These are phyloP conservation scores for Spiraea crenata DNA, from an alignment of 331 rosid species.

Conservation along the genomic window DNA sequence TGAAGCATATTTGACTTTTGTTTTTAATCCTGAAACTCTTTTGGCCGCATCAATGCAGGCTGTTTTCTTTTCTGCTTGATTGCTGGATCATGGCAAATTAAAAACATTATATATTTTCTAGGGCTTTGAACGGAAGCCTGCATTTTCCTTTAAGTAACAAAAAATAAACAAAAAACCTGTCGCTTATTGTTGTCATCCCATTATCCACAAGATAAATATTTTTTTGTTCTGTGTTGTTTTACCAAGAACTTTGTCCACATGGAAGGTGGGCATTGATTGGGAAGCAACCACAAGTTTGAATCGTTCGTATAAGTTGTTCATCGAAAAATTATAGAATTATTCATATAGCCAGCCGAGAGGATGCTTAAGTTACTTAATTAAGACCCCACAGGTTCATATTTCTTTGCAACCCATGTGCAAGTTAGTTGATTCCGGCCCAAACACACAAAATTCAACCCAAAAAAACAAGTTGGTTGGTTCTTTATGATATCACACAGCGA, in stretches of 20 bases:
- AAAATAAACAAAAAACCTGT: neutral
- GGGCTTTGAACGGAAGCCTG: slow-evolving; percentile 17
- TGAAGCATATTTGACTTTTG: neutral
- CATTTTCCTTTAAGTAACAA: neutral
- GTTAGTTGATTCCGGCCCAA: neutral
- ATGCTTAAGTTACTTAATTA: neutral
- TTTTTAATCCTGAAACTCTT: neutral
- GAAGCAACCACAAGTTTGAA: neutral
- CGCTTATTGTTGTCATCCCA: neutral
- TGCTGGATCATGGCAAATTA: neutral
- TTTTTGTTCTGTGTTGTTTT: neutral
- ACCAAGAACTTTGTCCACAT: neutral
- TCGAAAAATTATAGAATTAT: no score
- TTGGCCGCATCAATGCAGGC: slow-evolving; percentile 3
- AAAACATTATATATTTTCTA: neutral
- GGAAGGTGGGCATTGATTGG: neutral
- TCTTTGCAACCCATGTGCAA: neutral
- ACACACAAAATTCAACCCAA: neutral
- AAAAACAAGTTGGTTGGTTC: neutral
- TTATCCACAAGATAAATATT: neutral
- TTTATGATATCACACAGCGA: no score
- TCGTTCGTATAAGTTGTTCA: no score
- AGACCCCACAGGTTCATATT: neutral
- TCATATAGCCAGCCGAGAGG: no score
- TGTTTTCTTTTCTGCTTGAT: slow-evolving; percentile 3